Base-by-base conservation (phyloP, 208 protist genomes). In the Herpetomonas muscarum region DNA sequence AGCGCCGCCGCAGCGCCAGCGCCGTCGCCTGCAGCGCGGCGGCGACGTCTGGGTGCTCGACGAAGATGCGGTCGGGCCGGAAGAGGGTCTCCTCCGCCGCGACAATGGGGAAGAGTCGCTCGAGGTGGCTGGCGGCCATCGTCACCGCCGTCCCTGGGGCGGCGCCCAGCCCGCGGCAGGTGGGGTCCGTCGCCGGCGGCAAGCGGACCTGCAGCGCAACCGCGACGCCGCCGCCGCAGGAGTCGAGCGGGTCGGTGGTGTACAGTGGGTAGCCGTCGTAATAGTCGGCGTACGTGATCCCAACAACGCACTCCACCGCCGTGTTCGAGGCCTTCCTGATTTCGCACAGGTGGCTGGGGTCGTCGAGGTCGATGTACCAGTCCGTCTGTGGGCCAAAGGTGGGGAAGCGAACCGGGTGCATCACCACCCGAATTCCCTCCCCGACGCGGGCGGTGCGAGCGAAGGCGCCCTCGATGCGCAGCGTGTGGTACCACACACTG, bases 191-290 rank as follows among this genome's bases (percentile, higher is more conserved):
- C 54, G 10, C 25, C 2, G 15, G 10, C 1, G 28, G 37, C 13
- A 66, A n/a, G n/a, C n/a, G n/a, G n/a, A n/a, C 17, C 22, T 44
- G 66, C 3, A 75, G 28, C 45, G 61, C 48, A n/a, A 64, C 60
- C 25, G 67, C 74, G 4, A 66, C 58, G 32, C 67, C 74, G 29
- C 61, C 59, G 22, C 74, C 74, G 29, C 74, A 80, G 7, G 67
- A 46, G 3, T 74, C 64, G 21, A 72, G 4, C 17, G 56, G 37
- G 30, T 53, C 58, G 19, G 55, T 48, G 22, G 25, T 9, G 0
- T 36, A 28, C n/a, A 25, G 30, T 2, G 4, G 24, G 1, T 25
- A 25, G 19, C 39, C 46, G 34, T 42, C 39, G n/a, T 66, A 19
- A 49, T 54, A 57, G 31, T 41, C 31, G 12, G 29, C 51, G 28